A percentile compares a stretch with the other conserved stretches of the same genome.
phyloP scores from a whole-genome alignment of 1,139 yeast species.

The Saccharomyces hybrid region DNA sequence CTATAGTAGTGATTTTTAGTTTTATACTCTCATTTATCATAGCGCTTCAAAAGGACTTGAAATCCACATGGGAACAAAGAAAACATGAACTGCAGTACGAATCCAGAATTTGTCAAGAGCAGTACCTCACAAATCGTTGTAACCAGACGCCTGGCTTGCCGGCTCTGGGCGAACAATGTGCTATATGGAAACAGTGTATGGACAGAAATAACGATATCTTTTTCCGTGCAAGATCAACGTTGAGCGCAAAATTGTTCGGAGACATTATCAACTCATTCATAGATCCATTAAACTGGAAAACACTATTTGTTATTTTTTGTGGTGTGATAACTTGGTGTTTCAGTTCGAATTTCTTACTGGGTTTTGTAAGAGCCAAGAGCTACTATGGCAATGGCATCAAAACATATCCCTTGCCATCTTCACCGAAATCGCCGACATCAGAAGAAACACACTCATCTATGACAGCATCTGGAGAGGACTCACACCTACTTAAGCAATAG shows the following conservation, averaged over 20 bases:
- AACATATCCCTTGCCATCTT: constrained; percentile 1
- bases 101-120: constrained; percentile 60
- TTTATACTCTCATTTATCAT: constrained; percentile 47
- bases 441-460: constrained; percentile 1
- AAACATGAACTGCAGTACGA: constrained; percentile 54
- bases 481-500: neutral
- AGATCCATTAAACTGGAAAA: constrained; percentile 67
- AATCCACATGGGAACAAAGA: constrained; percentile 58
- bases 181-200: constrained; percentile 78
- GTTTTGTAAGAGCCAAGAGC: constrained; percentile 28
- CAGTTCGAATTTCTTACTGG: constrained; percentile 28
- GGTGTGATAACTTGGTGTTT: constrained; percentile 25
- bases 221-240: constrained; percentile 64
- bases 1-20: constrained; percentile 49
- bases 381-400: constrained; percentile 20
- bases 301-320: constrained; percentile 43
- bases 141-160: constrained; percentile 52
- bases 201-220: constrained; percentile 70
- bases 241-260: constrained; percentile 66
- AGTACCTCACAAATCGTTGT: constrained; percentile 69
- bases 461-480: neutral
- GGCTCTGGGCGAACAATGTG: constrained; percentile 65
- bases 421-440: constrained; percentile 4
- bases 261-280: constrained; percentile 73
- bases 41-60: constrained; percentile 64